Conservation (phyloP, 2,329 filamentous ascomycete genomes). For the Aspergillus quadrilineatus region DNA sequence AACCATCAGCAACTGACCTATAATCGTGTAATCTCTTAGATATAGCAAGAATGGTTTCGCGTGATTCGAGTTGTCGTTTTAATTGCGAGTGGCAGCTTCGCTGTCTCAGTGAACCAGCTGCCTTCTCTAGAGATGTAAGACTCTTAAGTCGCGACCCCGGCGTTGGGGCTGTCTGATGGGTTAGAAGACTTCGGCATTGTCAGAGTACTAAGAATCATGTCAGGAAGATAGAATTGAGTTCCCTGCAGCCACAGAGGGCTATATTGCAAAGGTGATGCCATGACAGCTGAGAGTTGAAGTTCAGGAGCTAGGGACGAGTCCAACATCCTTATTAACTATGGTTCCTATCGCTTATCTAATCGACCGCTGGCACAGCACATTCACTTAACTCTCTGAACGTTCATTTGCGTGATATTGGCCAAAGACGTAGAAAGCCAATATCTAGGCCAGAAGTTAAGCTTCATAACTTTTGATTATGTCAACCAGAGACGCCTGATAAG, state of each 20-base stretch:
- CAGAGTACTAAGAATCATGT: constrained; percentile 8
- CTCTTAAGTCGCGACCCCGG: constrained; percentile 32
- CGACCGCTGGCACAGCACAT: background rate
- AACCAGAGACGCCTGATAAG: constrained; percentile 34
- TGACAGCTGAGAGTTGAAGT: constrained; percentile 19
- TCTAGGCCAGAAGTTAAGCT: background rate
- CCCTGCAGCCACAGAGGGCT: constrained; percentile 23
- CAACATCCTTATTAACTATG: background rate
- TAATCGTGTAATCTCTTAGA: background rate
- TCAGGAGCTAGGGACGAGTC: background rate
- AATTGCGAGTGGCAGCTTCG: constrained; percentile 13
- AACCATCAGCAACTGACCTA: background rate
- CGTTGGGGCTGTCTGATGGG: constrained; percentile 30
- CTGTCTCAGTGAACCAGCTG: constrained; percentile 19
- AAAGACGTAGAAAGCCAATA: background rate
- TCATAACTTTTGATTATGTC: constrained; percentile 20
- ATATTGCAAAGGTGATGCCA: constrained; percentile 21
- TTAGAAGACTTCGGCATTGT: constrained; percentile 6
- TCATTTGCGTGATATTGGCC: background rate
- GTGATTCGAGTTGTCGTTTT: background rate
- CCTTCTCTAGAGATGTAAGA: constrained; percentile 19
- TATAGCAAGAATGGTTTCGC: background rate
- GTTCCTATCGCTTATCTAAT: constrained; percentile 23
- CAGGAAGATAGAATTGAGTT: background rate
- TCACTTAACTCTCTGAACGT: background rate